Evolutionary conservation across 2,329 filamentous ascomycete genomes (phyloP), one percentile per base, ranked within the genome.

Genomic region (Calonectria naviculata): DNA sequence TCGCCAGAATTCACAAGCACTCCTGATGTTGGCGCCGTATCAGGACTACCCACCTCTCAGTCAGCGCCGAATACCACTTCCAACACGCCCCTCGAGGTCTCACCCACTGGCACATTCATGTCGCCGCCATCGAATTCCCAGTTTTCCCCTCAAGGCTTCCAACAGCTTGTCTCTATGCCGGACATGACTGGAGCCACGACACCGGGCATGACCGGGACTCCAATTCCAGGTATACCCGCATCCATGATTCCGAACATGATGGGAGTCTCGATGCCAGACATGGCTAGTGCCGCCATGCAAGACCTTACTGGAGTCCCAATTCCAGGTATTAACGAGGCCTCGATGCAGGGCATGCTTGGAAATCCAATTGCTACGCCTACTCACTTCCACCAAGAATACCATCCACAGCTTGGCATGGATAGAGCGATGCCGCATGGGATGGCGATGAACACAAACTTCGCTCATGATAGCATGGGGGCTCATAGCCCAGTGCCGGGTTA

Each of bases 61-160:
- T 29, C 46, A 7, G 21, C 31, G 17, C 47, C 54, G 21, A 67
- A 67, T 29, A 42, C 56, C 8, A 42, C 24, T 46, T 67, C 65
- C 17, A 62, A 54, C 56, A 56, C 65, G 19, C 58, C 65, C 1
- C 42, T 67, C 26, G 65, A 62, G 58, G 21, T 64, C 68, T 63
- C 70, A 63, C 42, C 62, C 41, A 13, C 58, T 62, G 21, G 46
- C 54, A 9, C 47, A 17, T 68, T 60, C 31, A 58, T 62, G 13
- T 64, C 67, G 8, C 58, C 61, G 15, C 54, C 62, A 52, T 47
- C 34, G 26, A 41, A 24, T 29, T 7, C 49, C 17, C 67, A 68
- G 10, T 58, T 58, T 26, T 64, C 62, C 34, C 21, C 47, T 28
- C 58, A 54, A 44, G 46, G 47, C 7, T 49, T 64, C 3, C 24